A percentile compares a stretch with the other conserved stretches of the same genome.
Conservation (phyloP, 2,329 filamentous ascomycete genomes). For the Pseudopithomyces chartarum region DNA sequence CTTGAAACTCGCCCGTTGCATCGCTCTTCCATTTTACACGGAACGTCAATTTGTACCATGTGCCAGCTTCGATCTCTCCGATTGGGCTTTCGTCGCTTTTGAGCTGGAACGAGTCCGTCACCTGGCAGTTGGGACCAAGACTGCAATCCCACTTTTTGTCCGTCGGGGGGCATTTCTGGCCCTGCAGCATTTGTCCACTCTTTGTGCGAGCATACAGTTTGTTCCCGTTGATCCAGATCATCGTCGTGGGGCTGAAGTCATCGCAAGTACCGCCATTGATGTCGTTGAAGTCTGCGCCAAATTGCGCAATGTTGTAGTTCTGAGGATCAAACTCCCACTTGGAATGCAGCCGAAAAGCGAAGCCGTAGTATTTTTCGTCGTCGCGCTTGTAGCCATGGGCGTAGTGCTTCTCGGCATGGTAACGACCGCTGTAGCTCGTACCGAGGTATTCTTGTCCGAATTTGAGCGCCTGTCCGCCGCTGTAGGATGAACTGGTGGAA, state of each 20-base stretch:
- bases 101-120: slow-evolving; percentile 37
- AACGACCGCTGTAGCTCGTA: slow-evolving; percentile 45
- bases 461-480: background rate
- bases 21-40: slow-evolving; percentile 54
- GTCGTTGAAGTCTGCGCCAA: slow-evolving; percentile 55
- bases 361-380: slow-evolving; percentile 57
- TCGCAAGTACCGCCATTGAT: slow-evolving; percentile 56
- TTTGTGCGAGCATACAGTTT: slow-evolving; percentile 53
- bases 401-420: slow-evolving; percentile 56
- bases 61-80: slow-evolving; percentile 44
- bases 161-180: slow-evolving; percentile 8
- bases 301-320: slow-evolving; percentile 57
- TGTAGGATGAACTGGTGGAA: background rate
- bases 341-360: slow-evolving; percentile 55
- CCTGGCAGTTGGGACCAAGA: slow-evolving; percentile 24
- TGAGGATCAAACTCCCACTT: slow-evolving; percentile 55
- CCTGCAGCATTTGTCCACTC: slow-evolving; percentile 11
- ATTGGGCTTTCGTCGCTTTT: slow-evolving; percentile 31
- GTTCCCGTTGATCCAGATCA: slow-evolving; percentile 54
- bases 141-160: background rate
- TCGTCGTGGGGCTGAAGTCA: slow-evolving; percentile 46
- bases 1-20: slow-evolving; percentile 50
- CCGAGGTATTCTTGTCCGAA: slow-evolving; percentile 3
- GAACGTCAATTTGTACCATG: slow-evolving; percentile 55
- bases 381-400: slow-evolving; percentile 53